Conservation (phyloP, 2,329 filamentous ascomycete genomes). For the Nigrograna mackinnonii region DNA sequence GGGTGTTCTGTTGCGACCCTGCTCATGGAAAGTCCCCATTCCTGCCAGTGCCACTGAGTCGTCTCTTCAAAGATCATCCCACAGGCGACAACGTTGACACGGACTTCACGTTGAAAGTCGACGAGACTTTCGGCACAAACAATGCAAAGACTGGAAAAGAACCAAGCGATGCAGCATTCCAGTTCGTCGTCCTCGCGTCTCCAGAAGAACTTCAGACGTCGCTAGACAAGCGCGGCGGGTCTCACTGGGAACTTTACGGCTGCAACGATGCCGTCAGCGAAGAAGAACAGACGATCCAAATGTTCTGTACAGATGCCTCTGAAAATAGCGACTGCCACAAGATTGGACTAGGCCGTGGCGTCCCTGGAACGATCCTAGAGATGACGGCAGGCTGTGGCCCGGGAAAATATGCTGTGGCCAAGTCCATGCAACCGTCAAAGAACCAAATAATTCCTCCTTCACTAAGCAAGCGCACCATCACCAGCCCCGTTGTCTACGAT, state of each 20-base stretch:
- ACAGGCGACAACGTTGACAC: constrained; percentile 29
- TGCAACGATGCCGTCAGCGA: constrained; percentile 35
- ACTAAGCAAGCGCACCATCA: constrained; percentile 8
- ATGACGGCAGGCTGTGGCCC: too few relatives aligned
- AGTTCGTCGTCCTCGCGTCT: constrained; percentile 33
- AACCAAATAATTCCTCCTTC: constrained; percentile 25
- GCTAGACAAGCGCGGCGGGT: constrained; percentile 49
- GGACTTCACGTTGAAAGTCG: constrained; percentile 27
- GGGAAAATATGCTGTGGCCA: too few relatives aligned
- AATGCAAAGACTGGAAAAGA: constrained; percentile 5
- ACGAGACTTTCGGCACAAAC: constrained; percentile 7
- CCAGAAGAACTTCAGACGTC: constrained; percentile 39
- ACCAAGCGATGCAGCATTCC: constrained; percentile 36
- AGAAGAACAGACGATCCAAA: too few relatives aligned
- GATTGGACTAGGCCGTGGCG: too few relatives aligned
- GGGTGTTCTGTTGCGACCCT: constrained; percentile 36
- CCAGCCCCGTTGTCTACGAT: constrained; percentile 9
- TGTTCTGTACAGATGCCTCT: too few relatives aligned
- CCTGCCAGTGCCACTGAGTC: constrained; percentile 41
- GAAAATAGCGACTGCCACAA: too few relatives aligned
- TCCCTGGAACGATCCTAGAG: too few relatives aligned
- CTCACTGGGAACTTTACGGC: constrained; percentile 48
- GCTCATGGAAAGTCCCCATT: constrained; percentile 29
- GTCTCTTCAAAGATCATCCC: constrained; percentile 41
- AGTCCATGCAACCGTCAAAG: constrained; percentile 22